Conservation (phyloP, 441 rosid species). For the Gossypium armourianum region DNA sequence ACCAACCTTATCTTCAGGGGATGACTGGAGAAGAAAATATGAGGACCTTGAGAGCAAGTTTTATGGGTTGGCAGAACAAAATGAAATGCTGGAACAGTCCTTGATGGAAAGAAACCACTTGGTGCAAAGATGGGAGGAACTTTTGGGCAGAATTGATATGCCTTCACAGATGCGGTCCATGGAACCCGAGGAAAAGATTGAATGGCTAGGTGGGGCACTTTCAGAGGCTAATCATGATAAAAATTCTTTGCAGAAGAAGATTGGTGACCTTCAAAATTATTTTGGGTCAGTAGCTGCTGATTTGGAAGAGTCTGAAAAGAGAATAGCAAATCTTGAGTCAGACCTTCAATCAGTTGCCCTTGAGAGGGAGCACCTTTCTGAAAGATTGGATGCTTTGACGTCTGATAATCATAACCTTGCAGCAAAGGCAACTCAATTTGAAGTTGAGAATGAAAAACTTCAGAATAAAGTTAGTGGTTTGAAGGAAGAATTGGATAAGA, state of each 20-base stretch:
- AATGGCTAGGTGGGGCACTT: constrained; percentile 72
- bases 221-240: constrained; percentile 56
- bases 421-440: constrained; percentile 36
- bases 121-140: constrained; percentile 91
- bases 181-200: constrained; percentile 79
- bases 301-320: constrained; percentile 52
- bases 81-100: constrained; percentile 98
- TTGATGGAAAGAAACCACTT: constrained; percentile 76
- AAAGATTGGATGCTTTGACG: constrained; percentile 46
- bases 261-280: constrained; percentile 52
- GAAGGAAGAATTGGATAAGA: constrained; percentile 47
- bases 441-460: constrained; percentile 50
- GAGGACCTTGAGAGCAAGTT: constrained; percentile 90
- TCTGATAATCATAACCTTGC: constrained; percentile 41
- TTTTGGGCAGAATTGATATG: constrained; percentile 54
- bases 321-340: constrained; percentile 41
- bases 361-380: constrained; percentile 51
- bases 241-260: constrained; percentile 53
- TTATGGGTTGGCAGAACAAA: constrained; percentile 94
- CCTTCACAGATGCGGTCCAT: constrained; percentile 58
- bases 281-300: constrained; percentile 57
- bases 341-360: constrained; percentile 38
- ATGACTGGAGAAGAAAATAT: constrained; percentile 69
- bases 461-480: constrained; percentile 40
- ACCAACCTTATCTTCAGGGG: constrained; percentile 46